A percentile compares a stretch with the other conserved stretches of the same genome.
phyloP scores from a whole-genome alignment of 2,329 filamentous ascomycete genomes.

The Cladosporium sp. region DNA sequence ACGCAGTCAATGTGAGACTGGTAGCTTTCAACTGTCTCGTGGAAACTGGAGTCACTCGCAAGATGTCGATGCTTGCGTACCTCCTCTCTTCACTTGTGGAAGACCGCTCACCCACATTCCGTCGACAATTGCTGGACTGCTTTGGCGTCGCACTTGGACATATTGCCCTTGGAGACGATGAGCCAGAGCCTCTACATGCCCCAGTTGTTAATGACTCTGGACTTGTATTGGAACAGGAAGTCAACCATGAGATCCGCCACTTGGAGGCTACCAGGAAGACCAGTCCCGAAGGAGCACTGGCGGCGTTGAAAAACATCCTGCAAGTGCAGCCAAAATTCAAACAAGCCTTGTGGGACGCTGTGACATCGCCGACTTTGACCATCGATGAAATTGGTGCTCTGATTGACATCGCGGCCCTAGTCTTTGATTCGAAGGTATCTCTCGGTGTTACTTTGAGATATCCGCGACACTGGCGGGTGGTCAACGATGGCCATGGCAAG shows the following conservation, averaged over 20 bases:
- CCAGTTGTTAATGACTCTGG: slow-evolving; percentile 35
- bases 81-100: slow-evolving; percentile 53
- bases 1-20: slow-evolving; percentile 57
- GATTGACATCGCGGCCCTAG: slow-evolving; percentile 52
- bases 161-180: slow-evolving; percentile 54
- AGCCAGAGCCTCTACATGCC: slow-evolving; percentile 27
- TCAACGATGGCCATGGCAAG: slow-evolving; percentile 49
- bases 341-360: slow-evolving; percentile 53
- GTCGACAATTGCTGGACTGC: slow-evolving; percentile 48
- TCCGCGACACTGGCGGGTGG: slow-evolving; percentile 54
- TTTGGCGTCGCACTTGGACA: slow-evolving; percentile 55
- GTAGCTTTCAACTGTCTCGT: slow-evolving; percentile 57
- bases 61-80: slow-evolving; percentile 51
- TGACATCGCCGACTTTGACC: slow-evolving; percentile 47
- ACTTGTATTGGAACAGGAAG: slow-evolving; percentile 57
- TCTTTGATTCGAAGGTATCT: slow-evolving; percentile 52
- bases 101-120: slow-evolving; percentile 56
- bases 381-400: slow-evolving; percentile 54
- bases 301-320: slow-evolving; percentile 53
- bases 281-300: slow-evolving; percentile 55
- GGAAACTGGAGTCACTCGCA: slow-evolving; percentile 51
- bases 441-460: slow-evolving; percentile 49
- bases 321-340: slow-evolving; percentile 47
- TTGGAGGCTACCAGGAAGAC: slow-evolving; percentile 50
- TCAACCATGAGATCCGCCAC: slow-evolving; percentile 47